Evolutionary conservation across 495 filamentous ascomycete species (phyloP), one percentile per base, ranked within the genome.

Genomic region (Hypoxylon subgilvum): DNA sequence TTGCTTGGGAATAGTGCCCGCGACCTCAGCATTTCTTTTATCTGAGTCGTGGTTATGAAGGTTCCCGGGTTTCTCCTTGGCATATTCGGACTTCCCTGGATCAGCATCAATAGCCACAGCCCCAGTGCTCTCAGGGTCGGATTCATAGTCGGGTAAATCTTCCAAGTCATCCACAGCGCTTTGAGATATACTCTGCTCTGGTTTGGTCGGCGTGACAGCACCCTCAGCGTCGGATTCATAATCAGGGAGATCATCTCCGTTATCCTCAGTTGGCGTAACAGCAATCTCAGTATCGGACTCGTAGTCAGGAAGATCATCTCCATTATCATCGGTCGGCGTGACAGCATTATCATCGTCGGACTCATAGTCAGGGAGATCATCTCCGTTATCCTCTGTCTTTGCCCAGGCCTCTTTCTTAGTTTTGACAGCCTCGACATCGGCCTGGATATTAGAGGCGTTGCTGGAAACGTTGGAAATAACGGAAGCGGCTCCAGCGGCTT

Each of bases 401-500:
- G n/a, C 6, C n/a, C n/a, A n/a, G n/a, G n/a, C n/a, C n/a, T n/a
- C n/a, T n/a, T n/a, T n/a, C n/a, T n/a, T n/a, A n/a, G n/a, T 27
- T 27, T 27, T 8, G 23, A 27, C 23, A 8, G 8, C 8, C 8
- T 27, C 8, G 23, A 8, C 23, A 27, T 27, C 23, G 23, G 23
- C 23, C 23, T 27, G 23, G 23, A 4, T 27, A 27, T 3, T 13
- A 9, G 14, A 23, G 10, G 13, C n/a, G n/a, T n/a, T n/a, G n/a
- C 14, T 34, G 8, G 23, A 8, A 8, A 4, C 8, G 23, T 6
- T 18, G 34, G 4, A 2, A 7, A 4, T 2, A 34, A 8, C 31
- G 42, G 25, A 45, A 45, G 13, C 17, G 8, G 34, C 9, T 25
- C 14, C 55, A 54, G 48, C 32, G 48, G 67, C 14, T 6, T 54